Conservation (phyloP, 2,329 filamentous ascomycete genomes). For the Ceratocystis papillata region DNA sequence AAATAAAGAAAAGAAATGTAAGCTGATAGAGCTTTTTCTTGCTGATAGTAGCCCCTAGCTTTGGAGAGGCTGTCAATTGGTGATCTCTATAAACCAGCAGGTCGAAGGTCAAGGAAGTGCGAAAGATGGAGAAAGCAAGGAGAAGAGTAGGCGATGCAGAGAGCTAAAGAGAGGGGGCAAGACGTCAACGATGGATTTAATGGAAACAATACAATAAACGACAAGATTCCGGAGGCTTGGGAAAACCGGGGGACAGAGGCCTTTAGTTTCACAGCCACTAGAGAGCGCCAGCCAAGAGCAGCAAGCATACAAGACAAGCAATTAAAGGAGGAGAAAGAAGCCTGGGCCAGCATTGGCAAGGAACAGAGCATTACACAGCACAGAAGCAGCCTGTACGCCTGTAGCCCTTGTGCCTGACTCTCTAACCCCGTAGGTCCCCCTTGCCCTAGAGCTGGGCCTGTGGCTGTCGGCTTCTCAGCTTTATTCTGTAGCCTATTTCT, state of each 20-base stretch:
- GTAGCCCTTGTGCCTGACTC: not conserved
- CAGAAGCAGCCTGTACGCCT: not conserved
- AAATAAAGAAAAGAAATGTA: no score
- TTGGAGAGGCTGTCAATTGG: no score
- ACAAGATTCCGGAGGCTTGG: conserved; percentile 12
- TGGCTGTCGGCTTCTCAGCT: not conserved
- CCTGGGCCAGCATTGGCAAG: conserved; percentile 1
- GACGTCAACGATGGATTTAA: not conserved
- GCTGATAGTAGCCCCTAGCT: no score
- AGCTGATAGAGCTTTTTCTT: no score
- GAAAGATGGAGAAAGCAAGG: no score
- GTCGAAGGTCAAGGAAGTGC: no score
- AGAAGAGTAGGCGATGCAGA: not conserved
- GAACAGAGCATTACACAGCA: not conserved
- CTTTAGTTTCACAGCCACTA: not conserved
- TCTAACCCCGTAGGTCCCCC: no score
- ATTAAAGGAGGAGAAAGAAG: not conserved
- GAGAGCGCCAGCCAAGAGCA: not conserved
- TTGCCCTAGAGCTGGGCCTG: not conserved
- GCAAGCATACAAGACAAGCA: not conserved
- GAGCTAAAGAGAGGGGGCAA: not conserved
- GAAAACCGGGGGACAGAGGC: not conserved
- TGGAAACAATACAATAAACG: not conserved
- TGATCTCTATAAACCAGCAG: no score
- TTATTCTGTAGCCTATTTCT: no score